Conservation (phyloP, 176 grass and related monocot genomes). For the Oryza longistaminata region DNA sequence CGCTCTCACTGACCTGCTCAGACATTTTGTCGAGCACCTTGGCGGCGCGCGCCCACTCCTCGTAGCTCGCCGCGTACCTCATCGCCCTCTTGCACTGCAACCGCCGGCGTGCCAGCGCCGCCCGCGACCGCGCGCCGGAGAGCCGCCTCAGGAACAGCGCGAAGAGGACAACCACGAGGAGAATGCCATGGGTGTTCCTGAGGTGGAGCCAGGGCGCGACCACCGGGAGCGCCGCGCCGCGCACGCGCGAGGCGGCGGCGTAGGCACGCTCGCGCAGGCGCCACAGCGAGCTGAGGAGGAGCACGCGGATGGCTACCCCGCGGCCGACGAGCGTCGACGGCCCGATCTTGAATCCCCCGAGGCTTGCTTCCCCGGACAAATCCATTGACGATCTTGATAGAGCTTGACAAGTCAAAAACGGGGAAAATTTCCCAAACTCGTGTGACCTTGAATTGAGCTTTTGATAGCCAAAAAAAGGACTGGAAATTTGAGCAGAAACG, state of each 20-base stretch:
- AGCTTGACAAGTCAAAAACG: background rate
- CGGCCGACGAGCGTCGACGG: conserved; percentile 77
- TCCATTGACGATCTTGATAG: conserved; percentile 33
- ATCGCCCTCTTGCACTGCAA: conserved; percentile 63
- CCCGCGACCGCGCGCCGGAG: conserved; percentile 48
- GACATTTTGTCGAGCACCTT: conserved; percentile 86
- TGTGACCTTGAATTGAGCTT: background rate
- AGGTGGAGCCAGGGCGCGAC: conserved; percentile 59
- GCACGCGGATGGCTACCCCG: conserved; percentile 75
- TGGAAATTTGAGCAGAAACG: background rate
- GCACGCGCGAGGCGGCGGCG: conserved; percentile 30
- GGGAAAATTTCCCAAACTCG: background rate
- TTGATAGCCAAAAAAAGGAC: background rate
- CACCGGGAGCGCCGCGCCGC: conserved; percentile 9
- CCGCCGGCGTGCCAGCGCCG: conserved; percentile 62
- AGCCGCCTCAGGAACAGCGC: conserved; percentile 61
- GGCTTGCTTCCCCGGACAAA: conserved; percentile 57
- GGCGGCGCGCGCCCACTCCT: conserved; percentile 88
- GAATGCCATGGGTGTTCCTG: conserved; percentile 69
- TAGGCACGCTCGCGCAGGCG: conserved; percentile 47
- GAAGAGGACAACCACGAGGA: conserved; percentile 51
- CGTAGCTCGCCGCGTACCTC: conserved; percentile 66
- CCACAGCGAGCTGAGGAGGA: conserved; percentile 58
- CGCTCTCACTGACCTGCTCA: conserved; percentile 53
- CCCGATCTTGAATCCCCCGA: conserved; percentile 74